Percentiles rank a stretch among this genome's conserved stretches.
Conservation (phyloP, 257 asterid genomes). For the Echites panduratus region DNA sequence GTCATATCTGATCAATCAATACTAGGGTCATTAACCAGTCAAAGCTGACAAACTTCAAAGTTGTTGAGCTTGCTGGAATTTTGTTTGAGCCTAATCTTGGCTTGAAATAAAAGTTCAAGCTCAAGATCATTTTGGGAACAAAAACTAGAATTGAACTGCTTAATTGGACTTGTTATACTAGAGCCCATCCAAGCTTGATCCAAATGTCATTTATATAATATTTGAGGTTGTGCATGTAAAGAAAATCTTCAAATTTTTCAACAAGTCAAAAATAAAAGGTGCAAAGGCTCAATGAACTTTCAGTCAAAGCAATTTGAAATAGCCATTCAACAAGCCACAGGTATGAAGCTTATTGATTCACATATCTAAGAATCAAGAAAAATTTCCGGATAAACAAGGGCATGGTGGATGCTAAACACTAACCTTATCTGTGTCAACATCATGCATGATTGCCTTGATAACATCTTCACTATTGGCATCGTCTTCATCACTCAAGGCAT, state of each 20-base stretch:
- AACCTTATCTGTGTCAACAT: slow-evolving; percentile 82
- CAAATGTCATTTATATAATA: background rate
- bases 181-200: background rate
- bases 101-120: background rate
- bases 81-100: background rate
- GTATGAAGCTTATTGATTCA: background rate
- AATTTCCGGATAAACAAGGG: background rate
- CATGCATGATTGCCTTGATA: slow-evolving; percentile 63
- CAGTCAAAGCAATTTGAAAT: background rate
- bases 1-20: background rate
- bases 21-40: background rate
- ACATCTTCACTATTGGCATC: slow-evolving; percentile 57
- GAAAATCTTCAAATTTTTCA: background rate
- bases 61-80: background rate
- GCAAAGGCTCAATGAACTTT: background rate
- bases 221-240: background rate
- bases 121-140: background rate
- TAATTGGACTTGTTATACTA: background rate
- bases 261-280: background rate
- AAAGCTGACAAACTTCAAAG: background rate
- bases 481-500: slow-evolving; percentile 54
- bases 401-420: background rate
- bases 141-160: background rate
- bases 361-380: background rate
- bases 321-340: background rate